Base-by-base conservation (phyloP, 805 yeast species). In the Yamadazyma philogaea region DNA sequence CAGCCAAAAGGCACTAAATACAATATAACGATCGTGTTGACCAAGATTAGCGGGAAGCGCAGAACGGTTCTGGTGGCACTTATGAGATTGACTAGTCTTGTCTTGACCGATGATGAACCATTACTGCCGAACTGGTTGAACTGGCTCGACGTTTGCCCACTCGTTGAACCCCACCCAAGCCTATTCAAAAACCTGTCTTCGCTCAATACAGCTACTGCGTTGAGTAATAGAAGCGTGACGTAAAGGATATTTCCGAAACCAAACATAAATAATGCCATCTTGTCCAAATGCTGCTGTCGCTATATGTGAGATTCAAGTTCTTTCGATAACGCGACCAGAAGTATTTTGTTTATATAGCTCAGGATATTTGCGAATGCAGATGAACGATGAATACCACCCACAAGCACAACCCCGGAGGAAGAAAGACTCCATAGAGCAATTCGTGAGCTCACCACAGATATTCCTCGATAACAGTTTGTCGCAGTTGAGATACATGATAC, bases 151-250 rank as follows among this genome's bases (percentile, higher is more conserved):
- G 45, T 42, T 20, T 38, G 45, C n/a, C 35, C 37, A 57, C 50
- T 50, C 47, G 44, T 44, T 10, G 53, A 44, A 21, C 50, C 47
- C 67, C 64, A 67, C 19, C 67, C 72, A 27, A 57, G 77, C 64
- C 95, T 70, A 53, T 81, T 81, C 45, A 86, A 68, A 54, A 86
- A 86, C 45, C 95, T 67, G 54, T 86, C 93, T 53, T 86, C 95
- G 57, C 84, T 84, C 40, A 86, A 72, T 27, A 86, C 82, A 0
- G 93, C 93, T 21, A 86, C 76, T 0, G 91, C 79, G 59, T 86
- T 86, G 37, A 84, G 75, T 43, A 84, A 63, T 30, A 86, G 68
- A n/a, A 79, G 60, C 18, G 72, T 63, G 42, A 77, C 79, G 53
- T 79, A 80, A 43, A 79, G 68, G 24, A 80, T 63, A 55, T 72